Evolutionary conservation across 2,329 filamentous ascomycete genomes (phyloP).

Genomic region (Ceratocystis diversiconidia): DNA sequence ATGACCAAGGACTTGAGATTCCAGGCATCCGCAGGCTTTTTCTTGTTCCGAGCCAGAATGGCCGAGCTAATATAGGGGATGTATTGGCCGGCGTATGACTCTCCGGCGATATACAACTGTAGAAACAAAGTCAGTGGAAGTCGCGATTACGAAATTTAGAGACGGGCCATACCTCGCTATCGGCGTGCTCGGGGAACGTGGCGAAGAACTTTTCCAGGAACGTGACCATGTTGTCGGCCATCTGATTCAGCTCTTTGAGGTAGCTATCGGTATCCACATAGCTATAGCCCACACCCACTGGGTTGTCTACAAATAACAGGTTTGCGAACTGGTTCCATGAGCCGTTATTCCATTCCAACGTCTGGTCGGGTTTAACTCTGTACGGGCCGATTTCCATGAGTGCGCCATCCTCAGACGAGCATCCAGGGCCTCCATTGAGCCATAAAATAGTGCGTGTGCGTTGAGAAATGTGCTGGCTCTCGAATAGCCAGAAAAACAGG

Average conservation of each 20-base stretch:
- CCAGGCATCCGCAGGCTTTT: slow-evolving; percentile 43
- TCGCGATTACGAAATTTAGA: background rate
- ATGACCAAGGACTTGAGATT: slow-evolving; percentile 75
- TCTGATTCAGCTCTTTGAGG: slow-evolving; percentile 68
- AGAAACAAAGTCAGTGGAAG: slow-evolving; percentile 6
- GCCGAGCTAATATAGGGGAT: slow-evolving; percentile 93
- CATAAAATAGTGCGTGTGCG: slow-evolving; percentile 83
- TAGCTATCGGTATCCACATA: slow-evolving; percentile 86
- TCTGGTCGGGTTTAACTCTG: slow-evolving; percentile 60
- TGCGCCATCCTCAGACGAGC: slow-evolving; percentile 91
- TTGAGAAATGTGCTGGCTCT: slow-evolving; percentile 90
- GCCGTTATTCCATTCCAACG: slow-evolving; percentile 69
- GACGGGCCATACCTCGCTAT: slow-evolving; percentile 66
- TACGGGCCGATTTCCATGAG: slow-evolving; percentile 96
- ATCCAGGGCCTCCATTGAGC: slow-evolving; percentile 93
- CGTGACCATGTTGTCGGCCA: slow-evolving; percentile 74
- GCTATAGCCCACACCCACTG: slow-evolving; percentile 91
- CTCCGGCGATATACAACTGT: slow-evolving; percentile 84
- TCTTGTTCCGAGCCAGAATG: slow-evolving; percentile 75
- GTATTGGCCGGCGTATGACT: slow-evolving; percentile 88
- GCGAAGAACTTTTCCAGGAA: slow-evolving; percentile 88
- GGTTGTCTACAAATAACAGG: slow-evolving; percentile 90
- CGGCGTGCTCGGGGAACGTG: slow-evolving; percentile 80
- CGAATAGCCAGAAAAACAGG: slow-evolving; percentile 96
- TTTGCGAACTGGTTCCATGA: slow-evolving; percentile 99